phyloP scores from a whole-genome alignment of 208 protist genomes.

The Trypanosoma theileri region DNA sequence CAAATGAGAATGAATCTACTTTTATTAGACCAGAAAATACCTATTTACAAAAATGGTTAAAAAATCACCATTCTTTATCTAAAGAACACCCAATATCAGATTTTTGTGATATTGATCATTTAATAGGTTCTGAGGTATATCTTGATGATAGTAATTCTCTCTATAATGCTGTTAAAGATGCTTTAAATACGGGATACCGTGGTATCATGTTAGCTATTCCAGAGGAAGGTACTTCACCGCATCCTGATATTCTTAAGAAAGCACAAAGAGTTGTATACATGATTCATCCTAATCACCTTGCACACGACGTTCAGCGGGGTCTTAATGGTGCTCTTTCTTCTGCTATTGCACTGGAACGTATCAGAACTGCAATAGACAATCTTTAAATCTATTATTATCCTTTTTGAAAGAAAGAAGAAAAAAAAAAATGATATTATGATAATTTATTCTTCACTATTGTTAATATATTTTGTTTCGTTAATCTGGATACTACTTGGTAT shows the following conservation, averaged over 20 bases:
- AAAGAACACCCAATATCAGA: conserved; percentile 40
- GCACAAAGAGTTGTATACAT: conserved; percentile 43
- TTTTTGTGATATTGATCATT: conserved; percentile 24
- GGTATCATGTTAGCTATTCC: conserved; percentile 69
- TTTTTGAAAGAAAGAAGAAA: not conserved
- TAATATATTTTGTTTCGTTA: too few species aligned
- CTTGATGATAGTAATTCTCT: conserved; percentile 47
- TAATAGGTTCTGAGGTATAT: conserved; percentile 41
- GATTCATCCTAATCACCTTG: conserved; percentile 36
- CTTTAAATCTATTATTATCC: conserved; percentile 6
- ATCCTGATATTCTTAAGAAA: conserved; percentile 32
- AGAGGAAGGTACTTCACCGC: conserved; percentile 65
- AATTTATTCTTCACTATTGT: not conserved
- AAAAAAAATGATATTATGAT: not conserved
- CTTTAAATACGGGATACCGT: conserved; percentile 21
- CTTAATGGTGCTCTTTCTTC: conserved; percentile 67
- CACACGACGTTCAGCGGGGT: conserved; percentile 48
- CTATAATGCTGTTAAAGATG: conserved; percentile 31
- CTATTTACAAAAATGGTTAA: conserved; percentile 35
- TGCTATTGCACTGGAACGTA: conserved; percentile 61
- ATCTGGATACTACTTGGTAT: too few species aligned
- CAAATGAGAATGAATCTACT: conserved; percentile 7
- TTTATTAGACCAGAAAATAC: conserved; percentile 53
- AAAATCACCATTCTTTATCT: conserved; percentile 35
- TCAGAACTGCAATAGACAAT: conserved; percentile 42